These are phyloP conservation scores for Torrubiella hemipterigena DNA, from an alignment of 2,329 filamentous ascomycete genomes.

Conservation along the genomic window DNA sequence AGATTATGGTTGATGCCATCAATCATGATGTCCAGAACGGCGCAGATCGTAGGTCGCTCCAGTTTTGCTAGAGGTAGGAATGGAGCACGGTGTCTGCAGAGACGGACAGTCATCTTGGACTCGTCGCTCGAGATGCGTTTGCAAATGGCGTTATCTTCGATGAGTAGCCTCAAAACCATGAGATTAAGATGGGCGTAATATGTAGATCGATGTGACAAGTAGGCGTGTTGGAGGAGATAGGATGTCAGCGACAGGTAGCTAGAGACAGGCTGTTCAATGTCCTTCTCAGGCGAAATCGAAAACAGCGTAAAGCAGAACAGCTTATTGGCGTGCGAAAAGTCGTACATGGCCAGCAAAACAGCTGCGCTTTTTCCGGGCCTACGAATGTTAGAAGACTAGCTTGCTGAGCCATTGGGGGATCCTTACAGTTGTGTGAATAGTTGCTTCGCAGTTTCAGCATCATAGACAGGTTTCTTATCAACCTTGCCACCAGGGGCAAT, in stretches of 20 bases:
- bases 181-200: conserved; percentile 79
- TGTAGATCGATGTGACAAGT: conserved; percentile 65
- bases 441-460: conserved; percentile 69
- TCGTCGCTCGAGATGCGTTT: conserved; percentile 78
- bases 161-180: conserved; percentile 71
- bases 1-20: conserved; percentile 94
- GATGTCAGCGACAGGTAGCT: conserved; percentile 81
- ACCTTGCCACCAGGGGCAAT: conserved; percentile 59
- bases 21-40: conserved; percentile 74
- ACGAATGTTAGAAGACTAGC: conserved; percentile 8
- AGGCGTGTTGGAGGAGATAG: conserved; percentile 87
- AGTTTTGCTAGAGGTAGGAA: conserved; percentile 64
- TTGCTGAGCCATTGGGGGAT: conserved; percentile 8
- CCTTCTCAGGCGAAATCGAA: conserved; percentile 48
- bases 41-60: conserved; percentile 62
- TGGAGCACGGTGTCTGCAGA: conserved; percentile 83
- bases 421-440: conserved; percentile 68
- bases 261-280: conserved; percentile 61
- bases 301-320: conserved; percentile 83
- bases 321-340: conserved; percentile 91
- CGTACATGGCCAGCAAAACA: conserved; percentile 75
- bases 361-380: conserved; percentile 73
- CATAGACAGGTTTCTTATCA: conserved; percentile 44
- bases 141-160: conserved; percentile 73
- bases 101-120: conserved; percentile 58